Conservation (phyloP, 148 eudicot genomes). For the Talinum fruticosum region DNA sequence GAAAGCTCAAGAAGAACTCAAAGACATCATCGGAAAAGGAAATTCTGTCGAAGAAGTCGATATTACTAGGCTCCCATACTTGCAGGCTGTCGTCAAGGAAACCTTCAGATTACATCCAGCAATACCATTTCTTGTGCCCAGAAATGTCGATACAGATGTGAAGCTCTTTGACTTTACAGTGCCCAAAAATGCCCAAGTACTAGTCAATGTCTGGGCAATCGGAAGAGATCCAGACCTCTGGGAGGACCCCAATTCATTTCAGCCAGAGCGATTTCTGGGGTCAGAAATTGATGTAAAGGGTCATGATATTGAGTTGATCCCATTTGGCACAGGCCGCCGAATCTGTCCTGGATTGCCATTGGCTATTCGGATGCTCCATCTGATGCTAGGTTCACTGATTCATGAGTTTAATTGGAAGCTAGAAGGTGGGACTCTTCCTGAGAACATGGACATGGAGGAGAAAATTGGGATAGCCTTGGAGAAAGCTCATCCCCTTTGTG, state of each 20-base stretch:
- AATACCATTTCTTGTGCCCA: conserved; percentile 35
- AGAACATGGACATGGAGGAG: conserved; percentile 38
- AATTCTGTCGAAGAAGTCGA: conserved; percentile 27
- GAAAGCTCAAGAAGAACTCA: conserved; percentile 29
- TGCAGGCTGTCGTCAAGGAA: conserved; percentile 38
- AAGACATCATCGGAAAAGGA: conserved; percentile 24
- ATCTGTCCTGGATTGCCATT: conserved; percentile 45
- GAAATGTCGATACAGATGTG: conserved; percentile 22
- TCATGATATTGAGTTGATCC: conserved; percentile 29
- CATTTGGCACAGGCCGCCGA: conserved; percentile 32
- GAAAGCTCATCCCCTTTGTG: conserved; percentile 26
- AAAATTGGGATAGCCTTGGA: conserved; percentile 31
- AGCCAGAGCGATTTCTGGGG: conserved; percentile 37
- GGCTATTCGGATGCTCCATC: conserved; percentile 30
- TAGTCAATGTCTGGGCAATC: conserved; percentile 44
- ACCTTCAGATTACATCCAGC: conserved; percentile 41
- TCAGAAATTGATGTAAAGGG: conserved; percentile 37
- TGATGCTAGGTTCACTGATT: conserved; percentile 33
- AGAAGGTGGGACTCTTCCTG: conserved; percentile 23
- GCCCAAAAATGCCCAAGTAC: conserved; percentile 35
- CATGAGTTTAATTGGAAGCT: conserved; percentile 39
- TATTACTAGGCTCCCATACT: conserved; percentile 25
- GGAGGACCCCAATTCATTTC: conserved; percentile 28
- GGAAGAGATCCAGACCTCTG: conserved; percentile 36
- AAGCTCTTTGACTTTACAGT: conserved; percentile 19